Base-by-base conservation (phyloP, 2,329 filamentous ascomycete species). In the Diaporthe destruens region DNA sequence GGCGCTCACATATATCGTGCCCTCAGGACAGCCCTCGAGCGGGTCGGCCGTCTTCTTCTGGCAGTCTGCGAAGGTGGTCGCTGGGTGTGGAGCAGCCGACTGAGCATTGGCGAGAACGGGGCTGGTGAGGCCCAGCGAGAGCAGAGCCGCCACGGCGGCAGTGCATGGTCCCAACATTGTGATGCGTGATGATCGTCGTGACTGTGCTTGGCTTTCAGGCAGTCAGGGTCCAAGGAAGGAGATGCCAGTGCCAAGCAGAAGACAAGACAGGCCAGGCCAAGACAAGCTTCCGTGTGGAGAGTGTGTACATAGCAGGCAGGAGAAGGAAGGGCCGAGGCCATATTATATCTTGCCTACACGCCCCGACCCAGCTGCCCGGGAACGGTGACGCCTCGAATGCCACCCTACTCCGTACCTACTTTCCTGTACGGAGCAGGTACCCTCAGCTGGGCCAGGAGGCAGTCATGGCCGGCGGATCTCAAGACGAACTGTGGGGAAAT, bases 1-100 rank as follows among this genome's bases (percentile, higher is more conserved):
- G 47, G 80, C 78, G 73, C 81, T 82, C n/a, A 85, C 84, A 70
- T 82, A 84, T n/a, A 85, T 75, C 5, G 83, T 85, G 0, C 81
- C 81, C 1, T 76, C 61, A 0, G 84, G 84, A 59, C 84, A 85
- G 3, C 83, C 83, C 2, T 80, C 75, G 8, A 82, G 79, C 3
- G 81, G 79, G 61, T 81, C 73, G 34, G 72, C 71, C 5, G 81
- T 82, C 71, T 77, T 79, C 61, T 76, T 77, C 65, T 82, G 81
- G 69, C 80, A 82, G 67, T 77, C 74, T 16, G 74, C 74, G 67
- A 78, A 81, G 47, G 77, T 81, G 61, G 76, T 76, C 14, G 76
- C 78, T 14, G 80, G 80, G 59, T 54, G 44, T 2, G 65, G 69
- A 4, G 74, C 72, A 6, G 63, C 71, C 25, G 72, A 66, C 49